A percentile compares a stretch with the other conserved stretches of the same genome.
Conservation (phyloP, 2,329 filamentous ascomycete genomes). For the Ustilaginoidea virens region DNA sequence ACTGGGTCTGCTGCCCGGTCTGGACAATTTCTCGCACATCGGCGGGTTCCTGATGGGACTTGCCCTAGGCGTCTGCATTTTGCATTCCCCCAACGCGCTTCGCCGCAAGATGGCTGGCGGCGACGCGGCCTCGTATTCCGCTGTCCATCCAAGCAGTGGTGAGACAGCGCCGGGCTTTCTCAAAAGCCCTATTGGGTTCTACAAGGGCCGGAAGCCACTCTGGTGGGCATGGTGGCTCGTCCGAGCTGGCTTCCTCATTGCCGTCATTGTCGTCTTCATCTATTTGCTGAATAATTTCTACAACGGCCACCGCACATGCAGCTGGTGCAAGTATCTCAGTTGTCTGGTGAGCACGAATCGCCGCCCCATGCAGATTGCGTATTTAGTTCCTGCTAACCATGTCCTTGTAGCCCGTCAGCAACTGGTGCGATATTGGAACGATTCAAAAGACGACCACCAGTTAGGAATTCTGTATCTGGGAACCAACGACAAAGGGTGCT, state of each 20-base stretch:
- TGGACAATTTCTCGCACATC: constrained; percentile 97
- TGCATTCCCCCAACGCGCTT: constrained; percentile 75
- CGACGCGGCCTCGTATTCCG: constrained; percentile 50
- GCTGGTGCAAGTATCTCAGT: constrained; percentile 90
- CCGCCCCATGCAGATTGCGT: neutral
- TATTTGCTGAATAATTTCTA: constrained; percentile 88
- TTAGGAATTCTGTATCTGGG: no score
- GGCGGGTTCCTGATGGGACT: constrained; percentile 91
- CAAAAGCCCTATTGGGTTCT: constrained; percentile 59
- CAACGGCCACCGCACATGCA: constrained; percentile 56
- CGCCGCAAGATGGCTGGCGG: constrained; percentile 53
- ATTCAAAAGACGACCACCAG: constrained; percentile 10
- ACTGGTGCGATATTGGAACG: constrained; percentile 46
- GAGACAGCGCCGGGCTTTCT: constrained; percentile 38
- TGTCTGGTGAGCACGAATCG: constrained; percentile 57
- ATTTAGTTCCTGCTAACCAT: constrained; percentile 1
- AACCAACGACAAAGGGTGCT: no score
- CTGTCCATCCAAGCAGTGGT: constrained; percentile 38
- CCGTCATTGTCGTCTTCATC: constrained; percentile 75
- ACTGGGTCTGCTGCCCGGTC: constrained; percentile 73
- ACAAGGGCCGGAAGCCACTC: constrained; percentile 78
- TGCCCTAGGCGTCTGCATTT: constrained; percentile 67
- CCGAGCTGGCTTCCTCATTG: constrained; percentile 59
- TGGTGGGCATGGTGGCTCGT: constrained; percentile 99
- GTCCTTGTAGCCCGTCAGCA: constrained; percentile 38